These are phyloP conservation scores for Grosmannia serpens DNA, from an alignment of 2,329 filamentous ascomycete species.

Conservation along the genomic window DNA sequence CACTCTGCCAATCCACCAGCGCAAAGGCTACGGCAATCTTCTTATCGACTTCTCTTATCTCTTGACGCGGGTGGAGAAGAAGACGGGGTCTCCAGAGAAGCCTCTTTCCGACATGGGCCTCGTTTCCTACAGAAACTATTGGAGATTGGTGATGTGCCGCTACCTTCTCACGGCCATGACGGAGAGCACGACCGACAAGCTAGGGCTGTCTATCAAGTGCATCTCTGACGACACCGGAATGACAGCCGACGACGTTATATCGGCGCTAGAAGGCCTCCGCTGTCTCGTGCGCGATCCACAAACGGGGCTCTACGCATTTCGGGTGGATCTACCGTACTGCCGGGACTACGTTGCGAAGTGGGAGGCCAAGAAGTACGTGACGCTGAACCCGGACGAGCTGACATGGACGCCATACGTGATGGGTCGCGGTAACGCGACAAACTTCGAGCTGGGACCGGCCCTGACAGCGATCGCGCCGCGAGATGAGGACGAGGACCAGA, in stretches of 20 bases:
- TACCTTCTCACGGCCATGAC: constrained; percentile 55
- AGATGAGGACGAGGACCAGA: constrained; percentile 54
- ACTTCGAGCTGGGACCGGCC: constrained; percentile 71
- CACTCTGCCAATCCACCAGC: constrained; percentile 89
- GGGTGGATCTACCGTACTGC: constrained; percentile 77
- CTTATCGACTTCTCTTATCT: constrained; percentile 98
- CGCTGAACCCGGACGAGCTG: constrained; percentile 66
- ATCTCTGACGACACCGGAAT: constrained; percentile 88
- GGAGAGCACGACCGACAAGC: constrained; percentile 25
- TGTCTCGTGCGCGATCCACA: constrained; percentile 82
- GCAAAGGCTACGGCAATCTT: constrained; percentile 92
- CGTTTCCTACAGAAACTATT: constrained; percentile 95
- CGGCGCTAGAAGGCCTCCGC: constrained; percentile 78
- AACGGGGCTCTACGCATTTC: constrained; percentile 79
- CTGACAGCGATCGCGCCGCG: constrained; percentile 80
- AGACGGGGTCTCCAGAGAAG: constrained; percentile 93
- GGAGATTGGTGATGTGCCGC: constrained; percentile 79
- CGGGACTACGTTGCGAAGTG: constrained; percentile 80
- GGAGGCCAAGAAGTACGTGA: constrained; percentile 79
- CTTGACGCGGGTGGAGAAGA: constrained; percentile 81
- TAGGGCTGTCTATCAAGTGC: constrained; percentile 47
- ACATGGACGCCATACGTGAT: constrained; percentile 97
- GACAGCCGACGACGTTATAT: constrained; percentile 92
- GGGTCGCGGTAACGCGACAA: constrained; percentile 72
- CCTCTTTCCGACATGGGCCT: constrained; percentile 95